Base-by-base conservation (phyloP, 306 rosid genomes). In the Dryas octopetala region DNA sequence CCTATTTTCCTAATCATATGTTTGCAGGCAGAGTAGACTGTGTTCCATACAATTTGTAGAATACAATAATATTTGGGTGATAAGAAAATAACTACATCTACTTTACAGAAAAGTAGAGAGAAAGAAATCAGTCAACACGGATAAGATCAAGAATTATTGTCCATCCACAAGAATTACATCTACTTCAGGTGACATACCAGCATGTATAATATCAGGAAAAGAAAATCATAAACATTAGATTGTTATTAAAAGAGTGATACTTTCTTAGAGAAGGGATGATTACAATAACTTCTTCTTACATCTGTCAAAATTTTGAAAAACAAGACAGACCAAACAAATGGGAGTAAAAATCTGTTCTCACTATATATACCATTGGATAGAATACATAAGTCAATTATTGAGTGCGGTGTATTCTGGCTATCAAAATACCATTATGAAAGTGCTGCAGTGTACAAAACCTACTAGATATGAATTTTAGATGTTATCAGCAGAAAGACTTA, bases 401-500 rank as follows among this genome's bases (percentile, higher is more conserved):
- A 71, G 49, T 4, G 44, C 53, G 11, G 28, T 6, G 43, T 13
- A 19, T 71, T 70, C 74, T 70, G 74, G 74, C 41, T 40, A 70
- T 58, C 64, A n/a, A 68, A 12, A 11, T 70, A 10, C 19, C 2
- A n/a, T 32, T 26, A 54, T 19, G 45, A 65, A 38, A 64, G 45
- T 75, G 62, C 45, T 5, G 63, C 79, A n/a, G 10, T 48, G 65
- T 28, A 44, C n/a, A 28, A 66, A 40, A 46, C 49, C 59, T 45
- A 66, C 47, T 16, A 32, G 46, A 53, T 19, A 58, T 10, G 14
- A 9, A 57, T 9, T 43, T 14, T 15, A 1, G 16, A 19, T 23
- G 47, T 50, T 50, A 57, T 58, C 17, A 38, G 60, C 46, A 65
- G 50, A 41, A 66, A 78, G 76, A 70, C 63, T 70, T 58, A 40